Evolutionary conservation across 2,329 filamentous ascomycete genomes (phyloP).

Genomic region (Elsinoe australis): DNA sequence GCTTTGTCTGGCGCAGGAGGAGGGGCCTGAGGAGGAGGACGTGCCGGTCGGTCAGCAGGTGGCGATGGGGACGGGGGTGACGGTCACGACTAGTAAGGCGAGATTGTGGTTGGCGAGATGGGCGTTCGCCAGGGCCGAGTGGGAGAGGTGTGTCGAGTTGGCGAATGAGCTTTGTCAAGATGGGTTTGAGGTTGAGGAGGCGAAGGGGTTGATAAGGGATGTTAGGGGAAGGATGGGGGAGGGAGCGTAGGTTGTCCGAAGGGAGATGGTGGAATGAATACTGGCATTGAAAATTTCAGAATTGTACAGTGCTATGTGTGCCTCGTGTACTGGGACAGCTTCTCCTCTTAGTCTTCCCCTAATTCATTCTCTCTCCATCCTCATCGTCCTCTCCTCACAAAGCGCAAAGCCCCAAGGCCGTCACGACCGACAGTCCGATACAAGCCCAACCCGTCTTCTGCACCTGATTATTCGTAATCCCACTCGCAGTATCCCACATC

Average conservation of each 20-base stretch:
- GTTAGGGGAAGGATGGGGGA: constrained; percentile 66
- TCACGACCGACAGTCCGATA: constrained; percentile 48
- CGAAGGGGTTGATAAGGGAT: constrained; percentile 84
- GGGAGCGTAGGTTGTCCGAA: too few species aligned
- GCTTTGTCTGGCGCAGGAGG: constrained; percentile 85
- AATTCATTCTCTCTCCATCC: neutral
- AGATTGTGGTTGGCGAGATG: constrained; percentile 86
- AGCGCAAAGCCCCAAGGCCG: constrained; percentile 43
- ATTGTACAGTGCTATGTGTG: neutral
- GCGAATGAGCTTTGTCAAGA: constrained; percentile 92
- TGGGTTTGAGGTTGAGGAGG: constrained; percentile 92
- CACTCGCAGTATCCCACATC: constrained; percentile 58
- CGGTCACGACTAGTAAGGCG: constrained; percentile 82
- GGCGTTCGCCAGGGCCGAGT: constrained; percentile 69
- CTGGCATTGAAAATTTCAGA: too few species aligned
- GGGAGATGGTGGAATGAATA: too few species aligned
- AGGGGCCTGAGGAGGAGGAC: constrained; percentile 49
- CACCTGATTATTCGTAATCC: constrained; percentile 57
- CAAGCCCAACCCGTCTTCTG: constrained; percentile 58
- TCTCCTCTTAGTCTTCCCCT: neutral
- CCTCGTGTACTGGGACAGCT: constrained; percentile 6
- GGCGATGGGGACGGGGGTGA: constrained; percentile 65
- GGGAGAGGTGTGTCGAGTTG: constrained; percentile 66
- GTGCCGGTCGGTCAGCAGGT: constrained; percentile 26
- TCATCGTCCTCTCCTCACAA: constrained; percentile 8